Conservation (phyloP, 305 asterid genomes). For the Fraxinus nigra region DNA sequence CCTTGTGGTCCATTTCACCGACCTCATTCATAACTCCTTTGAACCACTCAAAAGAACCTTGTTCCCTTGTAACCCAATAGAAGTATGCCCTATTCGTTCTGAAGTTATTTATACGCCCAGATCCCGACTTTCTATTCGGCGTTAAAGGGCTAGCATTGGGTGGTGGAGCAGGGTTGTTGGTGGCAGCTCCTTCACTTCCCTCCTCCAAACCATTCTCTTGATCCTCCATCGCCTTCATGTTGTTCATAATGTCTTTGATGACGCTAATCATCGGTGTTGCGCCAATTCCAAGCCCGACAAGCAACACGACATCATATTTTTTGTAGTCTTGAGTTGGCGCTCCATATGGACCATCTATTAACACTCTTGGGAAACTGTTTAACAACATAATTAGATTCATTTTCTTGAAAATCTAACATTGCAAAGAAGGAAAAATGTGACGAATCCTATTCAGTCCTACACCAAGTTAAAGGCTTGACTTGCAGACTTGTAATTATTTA, state of each 20-base stretch:
- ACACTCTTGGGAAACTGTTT: constrained; percentile 63
- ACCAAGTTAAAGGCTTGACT: neutral
- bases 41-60: constrained; percentile 86
- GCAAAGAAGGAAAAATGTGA: neutral
- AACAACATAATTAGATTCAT: neutral
- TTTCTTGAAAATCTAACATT: neutral
- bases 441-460: neutral
- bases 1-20: constrained; percentile 61
- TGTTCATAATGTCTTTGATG: constrained; percentile 75
- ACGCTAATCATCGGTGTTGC: constrained; percentile 92
- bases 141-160: constrained; percentile 24
- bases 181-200: constrained; percentile 22
- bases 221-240: constrained; percentile 52
- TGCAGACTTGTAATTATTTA: neutral
- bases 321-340: constrained; percentile 92
- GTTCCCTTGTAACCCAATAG: constrained; percentile 88
- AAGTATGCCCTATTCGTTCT: constrained; percentile 66
- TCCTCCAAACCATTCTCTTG: constrained; percentile 41
- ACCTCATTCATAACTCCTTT: constrained; percentile 83
- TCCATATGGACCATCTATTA: constrained; percentile 83
- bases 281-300: constrained; percentile 79
- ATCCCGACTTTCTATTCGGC: constrained; percentile 28
- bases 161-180: neutral
- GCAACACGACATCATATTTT: constrained; percentile 64
- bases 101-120: constrained; percentile 40